Evolutionary conservation across 2,329 filamentous ascomycete species (phyloP), one percentile per base, ranked within the genome.

Genomic region (Thielaviopsis euricoi): DNA sequence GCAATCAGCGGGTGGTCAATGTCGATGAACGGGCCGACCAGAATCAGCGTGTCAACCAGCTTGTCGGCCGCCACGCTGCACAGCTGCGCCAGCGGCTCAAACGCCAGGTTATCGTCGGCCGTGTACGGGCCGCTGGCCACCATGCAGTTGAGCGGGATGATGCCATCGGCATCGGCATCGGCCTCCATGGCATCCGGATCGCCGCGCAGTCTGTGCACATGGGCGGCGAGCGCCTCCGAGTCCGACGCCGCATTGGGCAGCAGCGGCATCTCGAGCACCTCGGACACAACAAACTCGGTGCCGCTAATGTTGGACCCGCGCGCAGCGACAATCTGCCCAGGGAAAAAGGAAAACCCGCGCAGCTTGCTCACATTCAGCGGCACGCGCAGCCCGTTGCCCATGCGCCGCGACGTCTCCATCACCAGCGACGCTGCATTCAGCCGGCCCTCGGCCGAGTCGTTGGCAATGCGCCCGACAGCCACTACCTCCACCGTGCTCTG

Each of bases 41-140:
- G 76, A 50, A 97, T 78, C 26, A 98, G 72, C 2, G 81, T 80
- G 67, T 98, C 93, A 12, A 85, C 86, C 62, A 81, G 83, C 22
- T 77, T 80, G 62, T 88, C 82, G 17, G 82, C 82, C 9, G 90
- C 89, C 64, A 85, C 83, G 63, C 79, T 78, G 67, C 91, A 91
- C 17, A 98, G 77, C 29, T 87, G 82, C 65, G 89, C 83, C 1
- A 98, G 74, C 7, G 91, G 86, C 65, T 94, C 87, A 67, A 90
- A 98, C 63, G 89, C 86, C 52, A 98, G 82, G 66, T 94, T 94
- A 65, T 91, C 87, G 64, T 97, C 90, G 2, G 89, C 82, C 0
- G 90, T 95, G 70, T 94, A 98, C 0, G 93, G 93, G 0, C 93
- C 93, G 0, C 89, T 81, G 1, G 86, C 88, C 60, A 91, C 77